These are phyloP conservation scores for Paxillus rubicundulus DNA, from an alignment of 768 basidiomycete species.

Conservation along the genomic window DNA sequence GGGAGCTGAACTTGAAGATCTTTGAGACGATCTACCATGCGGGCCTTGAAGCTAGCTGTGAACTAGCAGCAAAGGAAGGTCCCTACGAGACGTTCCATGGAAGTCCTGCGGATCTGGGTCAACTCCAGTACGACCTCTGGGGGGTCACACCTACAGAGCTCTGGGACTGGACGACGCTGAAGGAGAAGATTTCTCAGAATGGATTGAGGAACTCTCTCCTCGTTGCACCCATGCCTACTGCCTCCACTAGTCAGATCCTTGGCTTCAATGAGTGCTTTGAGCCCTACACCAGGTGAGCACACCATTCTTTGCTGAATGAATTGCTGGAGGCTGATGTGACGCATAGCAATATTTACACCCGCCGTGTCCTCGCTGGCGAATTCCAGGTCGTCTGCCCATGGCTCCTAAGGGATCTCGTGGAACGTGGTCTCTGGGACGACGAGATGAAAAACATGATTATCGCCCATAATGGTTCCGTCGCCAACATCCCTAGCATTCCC, in stretches of 20 bases:
- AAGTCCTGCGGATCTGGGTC: constrained; percentile 84
- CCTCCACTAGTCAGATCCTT: constrained; percentile 96
- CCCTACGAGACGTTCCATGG: constrained; percentile 89
- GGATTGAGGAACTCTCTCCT: constrained; percentile 91
- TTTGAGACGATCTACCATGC: constrained; percentile 99
- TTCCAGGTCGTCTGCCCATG: constrained; percentile 99
- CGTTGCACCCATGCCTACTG: constrained; percentile 98
- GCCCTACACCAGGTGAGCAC: constrained; percentile 86
- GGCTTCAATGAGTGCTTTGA: constrained; percentile 99
- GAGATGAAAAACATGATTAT: constrained; percentile 99
- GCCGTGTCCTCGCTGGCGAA: constrained; percentile 98
- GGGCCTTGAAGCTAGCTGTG: constrained; percentile 85
- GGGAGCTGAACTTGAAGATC: constrained; percentile 88
- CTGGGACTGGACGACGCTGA: constrained; percentile 92
- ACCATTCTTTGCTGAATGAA: not conserved
- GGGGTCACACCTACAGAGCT: constrained; percentile 83
- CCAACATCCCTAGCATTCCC: constrained; percentile 86
- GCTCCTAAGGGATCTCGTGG: constrained; percentile 97
- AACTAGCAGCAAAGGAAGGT: constrained; percentile 76
- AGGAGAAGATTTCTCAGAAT: constrained; percentile 76
- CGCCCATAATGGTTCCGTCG: constrained; percentile 87
- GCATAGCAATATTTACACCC: constrained; percentile 92
- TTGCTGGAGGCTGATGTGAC: constrained; percentile 7
- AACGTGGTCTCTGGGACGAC: constrained; percentile 94
- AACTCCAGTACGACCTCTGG: constrained; percentile 95